Conservation (phyloP, 2,329 filamentous ascomycete genomes). For the Colletotrichum sp. region DNA sequence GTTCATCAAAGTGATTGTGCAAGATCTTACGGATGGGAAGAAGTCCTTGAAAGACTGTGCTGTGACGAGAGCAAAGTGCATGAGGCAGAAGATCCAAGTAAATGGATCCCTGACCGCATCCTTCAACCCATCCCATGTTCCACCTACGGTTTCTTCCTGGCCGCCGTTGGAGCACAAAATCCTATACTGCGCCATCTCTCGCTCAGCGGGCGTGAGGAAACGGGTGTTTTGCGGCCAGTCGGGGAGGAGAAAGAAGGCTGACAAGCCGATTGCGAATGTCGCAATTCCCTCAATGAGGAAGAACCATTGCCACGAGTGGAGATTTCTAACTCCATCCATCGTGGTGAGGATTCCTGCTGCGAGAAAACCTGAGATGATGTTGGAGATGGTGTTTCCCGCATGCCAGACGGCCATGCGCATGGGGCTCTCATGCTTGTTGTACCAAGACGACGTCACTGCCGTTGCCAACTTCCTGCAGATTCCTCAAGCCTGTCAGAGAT, state of each 20-base stretch:
- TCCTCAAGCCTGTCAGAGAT: background rate
- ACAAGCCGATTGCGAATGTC: constrained; percentile 35
- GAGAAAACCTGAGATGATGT: constrained; percentile 48
- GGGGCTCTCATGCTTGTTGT: constrained; percentile 44
- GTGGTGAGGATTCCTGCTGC: constrained; percentile 47
- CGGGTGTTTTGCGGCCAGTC: constrained; percentile 40
- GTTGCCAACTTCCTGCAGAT: background rate
- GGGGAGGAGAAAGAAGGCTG: constrained; percentile 40
- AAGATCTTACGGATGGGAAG: constrained; percentile 37
- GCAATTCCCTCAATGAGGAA: constrained; percentile 45
- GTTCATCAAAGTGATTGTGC: too few relatives aligned
- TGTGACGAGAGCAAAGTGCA: constrained; percentile 49
- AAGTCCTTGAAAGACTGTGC: constrained; percentile 45
- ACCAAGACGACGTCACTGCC: constrained; percentile 45
- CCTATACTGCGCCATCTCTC: constrained; percentile 39
- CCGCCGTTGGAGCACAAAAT: constrained; percentile 39
- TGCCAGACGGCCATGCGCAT: constrained; percentile 47
- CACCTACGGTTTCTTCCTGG: constrained; percentile 34
- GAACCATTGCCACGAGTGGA: constrained; percentile 50
- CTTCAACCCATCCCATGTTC: constrained; percentile 39
- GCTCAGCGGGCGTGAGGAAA: constrained; percentile 44
- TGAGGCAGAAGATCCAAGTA: constrained; percentile 41
- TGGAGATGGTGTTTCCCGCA: constrained; percentile 48
- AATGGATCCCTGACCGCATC: constrained; percentile 37
- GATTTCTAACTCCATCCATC: constrained; percentile 41